A percentile compares a stretch with the other conserved stretches of the same genome.
phyloP scores from a whole-genome alignment of 2,329 filamentous ascomycete genomes.

The Fusarium sp. region DNA sequence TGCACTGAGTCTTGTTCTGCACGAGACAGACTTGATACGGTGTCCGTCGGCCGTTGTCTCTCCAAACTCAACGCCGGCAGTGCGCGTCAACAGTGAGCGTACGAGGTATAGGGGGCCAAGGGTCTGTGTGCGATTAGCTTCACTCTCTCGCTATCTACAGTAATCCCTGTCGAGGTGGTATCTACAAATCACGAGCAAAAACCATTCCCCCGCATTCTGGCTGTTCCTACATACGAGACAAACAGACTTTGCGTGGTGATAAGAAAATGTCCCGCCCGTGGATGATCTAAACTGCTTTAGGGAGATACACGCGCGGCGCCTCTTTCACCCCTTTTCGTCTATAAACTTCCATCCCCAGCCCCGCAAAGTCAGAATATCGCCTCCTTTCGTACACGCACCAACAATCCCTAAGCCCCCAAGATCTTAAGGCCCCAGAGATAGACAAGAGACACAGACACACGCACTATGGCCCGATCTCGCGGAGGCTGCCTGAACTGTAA shows the following conservation, averaged over 20 bases:
- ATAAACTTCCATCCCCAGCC: constrained; percentile 24
- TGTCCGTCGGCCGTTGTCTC: not conserved
- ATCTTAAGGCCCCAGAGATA: not conserved
- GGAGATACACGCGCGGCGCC: constrained; percentile 35
- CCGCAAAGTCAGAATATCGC: not conserved
- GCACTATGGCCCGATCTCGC: constrained; percentile 34
- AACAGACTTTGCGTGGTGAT: too few species aligned
- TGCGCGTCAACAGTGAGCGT: not conserved
- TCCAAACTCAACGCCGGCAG: not conserved
- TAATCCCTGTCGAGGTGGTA: not conserved
- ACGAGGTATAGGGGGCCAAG: not conserved
- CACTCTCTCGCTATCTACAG: not conserved
- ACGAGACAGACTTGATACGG: constrained; percentile 2
- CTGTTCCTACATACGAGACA: not conserved
- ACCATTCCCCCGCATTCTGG: not conserved
- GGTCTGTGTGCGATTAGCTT: not conserved
- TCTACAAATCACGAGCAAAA: not conserved
- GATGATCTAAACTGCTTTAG: not conserved
- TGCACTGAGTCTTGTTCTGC: not conserved
- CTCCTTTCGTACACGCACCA: not conserved
- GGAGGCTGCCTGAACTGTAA: constrained; percentile 42
- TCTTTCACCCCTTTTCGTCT: constrained; percentile 40
- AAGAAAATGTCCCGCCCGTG: too few species aligned
- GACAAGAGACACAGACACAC: not conserved
- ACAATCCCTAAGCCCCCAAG: not conserved